Percentiles rank a stretch among this genome's conserved stretches.
Conservation (phyloP, 768 basidiomycete genomes). For the Amanita molliuscula region DNA sequence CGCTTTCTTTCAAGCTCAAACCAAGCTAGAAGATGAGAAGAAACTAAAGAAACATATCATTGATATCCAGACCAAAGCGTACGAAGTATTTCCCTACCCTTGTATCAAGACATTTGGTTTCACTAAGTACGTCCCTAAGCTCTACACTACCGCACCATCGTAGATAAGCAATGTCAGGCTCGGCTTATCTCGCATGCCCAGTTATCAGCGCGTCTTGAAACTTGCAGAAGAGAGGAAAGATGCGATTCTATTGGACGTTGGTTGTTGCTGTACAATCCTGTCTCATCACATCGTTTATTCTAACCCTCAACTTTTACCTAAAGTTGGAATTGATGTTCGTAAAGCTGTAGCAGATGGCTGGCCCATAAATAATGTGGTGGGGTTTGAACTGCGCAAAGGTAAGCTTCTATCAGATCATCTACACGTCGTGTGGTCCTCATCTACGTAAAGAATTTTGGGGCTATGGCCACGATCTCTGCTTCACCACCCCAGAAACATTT, state of each 20-base stretch:
- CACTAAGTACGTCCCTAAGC: conserved; percentile 14
- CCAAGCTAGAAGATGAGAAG: conserved; percentile 24
- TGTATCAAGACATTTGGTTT: conserved; percentile 27
- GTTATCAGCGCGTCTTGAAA: conserved; percentile 20
- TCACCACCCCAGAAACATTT: conserved; percentile 37
- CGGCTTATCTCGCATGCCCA: conserved; percentile 23
- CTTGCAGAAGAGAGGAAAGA: conserved; percentile 15
- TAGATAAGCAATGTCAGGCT: conserved; percentile 8
- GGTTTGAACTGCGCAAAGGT: conserved; percentile 26
- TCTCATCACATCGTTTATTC: not conserved
- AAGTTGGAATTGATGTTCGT: conserved; percentile 30
- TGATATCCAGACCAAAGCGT: conserved; percentile 25
- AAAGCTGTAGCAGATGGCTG: conserved; percentile 30
- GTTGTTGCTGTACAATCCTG: conserved; percentile 28
- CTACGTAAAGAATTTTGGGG: conserved; percentile 44
- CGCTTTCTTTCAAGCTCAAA: conserved; percentile 24
- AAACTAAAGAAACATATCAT: conserved; percentile 29
- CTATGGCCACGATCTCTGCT: conserved; percentile 51
- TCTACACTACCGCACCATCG: not conserved
- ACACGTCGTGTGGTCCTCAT: not conserved
- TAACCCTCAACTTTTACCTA: not conserved
- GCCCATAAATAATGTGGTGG: conserved; percentile 25
- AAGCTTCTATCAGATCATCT: not conserved
- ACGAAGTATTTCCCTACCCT: conserved; percentile 17
- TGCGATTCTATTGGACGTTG: conserved; percentile 30